phyloP scores from a whole-genome alignment of 495 filamentous ascomycete genomes.

The Tricharina praecox region DNA sequence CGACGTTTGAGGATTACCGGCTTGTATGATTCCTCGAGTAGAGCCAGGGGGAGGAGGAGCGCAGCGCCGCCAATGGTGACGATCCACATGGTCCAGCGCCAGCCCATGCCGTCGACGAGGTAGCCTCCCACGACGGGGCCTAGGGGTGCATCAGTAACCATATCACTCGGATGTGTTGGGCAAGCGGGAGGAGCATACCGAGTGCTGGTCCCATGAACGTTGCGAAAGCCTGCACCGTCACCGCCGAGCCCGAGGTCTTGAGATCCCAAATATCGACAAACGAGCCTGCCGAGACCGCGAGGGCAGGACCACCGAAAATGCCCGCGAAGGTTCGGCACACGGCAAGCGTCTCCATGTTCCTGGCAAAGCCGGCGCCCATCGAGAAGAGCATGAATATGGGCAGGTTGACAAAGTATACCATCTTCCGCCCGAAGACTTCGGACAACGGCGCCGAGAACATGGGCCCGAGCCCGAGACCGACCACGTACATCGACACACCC shows the following conservation, averaged over 20 bases:
- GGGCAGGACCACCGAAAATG: slow-evolving; percentile 41
- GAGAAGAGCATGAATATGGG: slow-evolving; percentile 50
- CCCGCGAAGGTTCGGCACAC: slow-evolving; percentile 66
- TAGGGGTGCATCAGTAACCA: too few species aligned
- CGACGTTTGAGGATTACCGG: slow-evolving; percentile 39
- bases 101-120: slow-evolving; percentile 45
- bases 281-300: slow-evolving; percentile 25
- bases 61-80: slow-evolving; percentile 56
- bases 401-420: slow-evolving; percentile 50
- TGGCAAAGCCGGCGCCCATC: slow-evolving; percentile 42
- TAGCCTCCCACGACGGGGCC: slow-evolving; percentile 71
- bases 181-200: slow-evolving; percentile 11
- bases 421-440: slow-evolving; percentile 56
- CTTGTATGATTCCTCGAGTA: slow-evolving; percentile 50
- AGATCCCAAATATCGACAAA: slow-evolving; percentile 27
- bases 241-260: slow-evolving; percentile 23
- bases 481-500: slow-evolving; percentile 56
- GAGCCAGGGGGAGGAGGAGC: slow-evolving; percentile 47
- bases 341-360: slow-evolving; percentile 48
- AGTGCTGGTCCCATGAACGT: slow-evolving; percentile 26
- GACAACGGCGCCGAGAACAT: slow-evolving; percentile 49
- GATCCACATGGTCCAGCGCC: slow-evolving; percentile 69
- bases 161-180: not conserved
- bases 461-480: slow-evolving; percentile 55
- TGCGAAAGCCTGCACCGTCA: slow-evolving; percentile 26